phyloP scores from a whole-genome alignment of 768 basidiomycete genomes.

The Multifurca ochricompacta region DNA sequence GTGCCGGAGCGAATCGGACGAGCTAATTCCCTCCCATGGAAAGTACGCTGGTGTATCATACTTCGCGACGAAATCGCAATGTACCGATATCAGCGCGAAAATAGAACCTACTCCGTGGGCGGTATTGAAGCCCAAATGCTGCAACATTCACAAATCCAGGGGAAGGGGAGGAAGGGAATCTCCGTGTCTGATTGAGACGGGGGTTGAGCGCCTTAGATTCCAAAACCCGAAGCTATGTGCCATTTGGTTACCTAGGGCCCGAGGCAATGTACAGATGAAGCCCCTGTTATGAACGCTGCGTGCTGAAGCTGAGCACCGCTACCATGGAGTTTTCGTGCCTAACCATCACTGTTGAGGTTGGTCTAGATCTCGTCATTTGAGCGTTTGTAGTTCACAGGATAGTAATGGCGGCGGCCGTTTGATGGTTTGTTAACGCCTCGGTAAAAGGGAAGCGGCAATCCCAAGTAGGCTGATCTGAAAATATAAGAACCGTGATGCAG shows the following conservation, averaged over 20 bases:
- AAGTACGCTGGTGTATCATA: neutral
- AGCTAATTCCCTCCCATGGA: neutral
- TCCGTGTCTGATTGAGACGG: neutral
- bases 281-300: neutral
- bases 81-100: slow-evolving; percentile 1
- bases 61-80: neutral
- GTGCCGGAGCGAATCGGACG: neutral
- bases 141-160: neutral
- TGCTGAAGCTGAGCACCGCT: neutral
- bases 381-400: neutral
- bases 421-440: neutral
- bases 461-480: neutral
- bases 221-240: neutral
- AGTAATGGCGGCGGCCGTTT: neutral
- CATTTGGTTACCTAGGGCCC: neutral
- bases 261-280: neutral
- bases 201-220: neutral
- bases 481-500: neutral
- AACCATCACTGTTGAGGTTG: neutral
- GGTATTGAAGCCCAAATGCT: neutral
- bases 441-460: neutral
- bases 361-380: neutral
- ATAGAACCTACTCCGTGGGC: neutral
- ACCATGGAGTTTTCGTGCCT: neutral
- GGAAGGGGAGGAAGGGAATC: neutral